Conservation (phyloP, 805 yeast genomes). For the Candida hispaniensis region DNA sequence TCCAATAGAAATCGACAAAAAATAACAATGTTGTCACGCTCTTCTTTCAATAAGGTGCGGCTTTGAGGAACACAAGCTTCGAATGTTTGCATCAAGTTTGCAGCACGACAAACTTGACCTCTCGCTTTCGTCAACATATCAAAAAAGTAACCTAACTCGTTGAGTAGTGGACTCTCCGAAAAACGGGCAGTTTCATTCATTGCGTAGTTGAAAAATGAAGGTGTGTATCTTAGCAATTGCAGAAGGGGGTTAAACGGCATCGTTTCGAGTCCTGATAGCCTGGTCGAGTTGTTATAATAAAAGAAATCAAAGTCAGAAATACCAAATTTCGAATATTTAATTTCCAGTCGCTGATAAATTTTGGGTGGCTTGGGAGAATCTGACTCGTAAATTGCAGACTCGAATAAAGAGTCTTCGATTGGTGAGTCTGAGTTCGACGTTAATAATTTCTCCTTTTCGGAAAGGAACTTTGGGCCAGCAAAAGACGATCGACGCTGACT, state of each 20-base stretch:
- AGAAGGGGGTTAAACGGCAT: slow-evolving; percentile 70
- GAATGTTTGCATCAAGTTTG: slow-evolving; percentile 39
- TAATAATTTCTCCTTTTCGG: slow-evolving; percentile 42
- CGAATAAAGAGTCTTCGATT: slow-evolving; percentile 24
- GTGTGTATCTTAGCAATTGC: slow-evolving; percentile 69
- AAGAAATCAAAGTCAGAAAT: slow-evolving; percentile 89
- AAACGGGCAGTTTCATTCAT: slow-evolving; percentile 44
- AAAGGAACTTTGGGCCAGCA: slow-evolving; percentile 42
- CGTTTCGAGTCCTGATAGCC: slow-evolving; percentile 77
- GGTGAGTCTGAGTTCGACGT: slow-evolving; percentile 25
- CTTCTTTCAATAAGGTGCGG: slow-evolving; percentile 8
- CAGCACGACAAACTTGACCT: slow-evolving; percentile 69
- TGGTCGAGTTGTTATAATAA: slow-evolving; percentile 58
- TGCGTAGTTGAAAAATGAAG: slow-evolving; percentile 58
- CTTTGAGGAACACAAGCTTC: slow-evolving; percentile 11
- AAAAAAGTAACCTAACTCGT: slow-evolving; percentile 78
- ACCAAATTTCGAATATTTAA: slow-evolving; percentile 80
- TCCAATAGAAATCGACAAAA: slow-evolving; percentile 53
- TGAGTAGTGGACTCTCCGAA: slow-evolving; percentile 36
- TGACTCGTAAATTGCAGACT: slow-evolving; percentile 16
- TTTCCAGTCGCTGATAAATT: slow-evolving; percentile 62
- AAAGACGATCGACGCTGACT: slow-evolving; percentile 27
- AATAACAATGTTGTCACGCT: slow-evolving; percentile 6
- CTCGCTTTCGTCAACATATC: slow-evolving; percentile 83
- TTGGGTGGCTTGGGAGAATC: slow-evolving; percentile 46